These are phyloP conservation scores for Colletotrichum musae DNA, from an alignment of 2,329 filamentous ascomycete species.

Conservation along the genomic window DNA sequence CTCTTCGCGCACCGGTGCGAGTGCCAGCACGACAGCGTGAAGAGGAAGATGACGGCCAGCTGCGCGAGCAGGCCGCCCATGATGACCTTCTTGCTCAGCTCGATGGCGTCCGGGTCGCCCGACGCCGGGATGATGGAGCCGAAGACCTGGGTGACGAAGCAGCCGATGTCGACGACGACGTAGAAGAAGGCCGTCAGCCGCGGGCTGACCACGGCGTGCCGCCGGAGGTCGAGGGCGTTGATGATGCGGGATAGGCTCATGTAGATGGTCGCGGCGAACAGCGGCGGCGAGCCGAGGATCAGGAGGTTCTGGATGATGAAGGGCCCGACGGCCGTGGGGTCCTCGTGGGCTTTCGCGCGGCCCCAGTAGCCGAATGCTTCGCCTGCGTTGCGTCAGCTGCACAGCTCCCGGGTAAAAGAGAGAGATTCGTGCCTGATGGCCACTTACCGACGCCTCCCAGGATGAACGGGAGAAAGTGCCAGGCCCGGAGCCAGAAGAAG, in stretches of 20 bases:
- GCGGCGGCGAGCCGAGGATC: slow-evolving; percentile 54
- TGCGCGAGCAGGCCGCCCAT: slow-evolving; percentile 62
- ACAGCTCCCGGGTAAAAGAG: neutral
- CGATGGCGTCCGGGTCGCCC: slow-evolving; percentile 37
- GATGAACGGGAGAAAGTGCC: slow-evolving; percentile 25
- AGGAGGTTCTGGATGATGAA: slow-evolving; percentile 56
- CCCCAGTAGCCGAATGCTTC: slow-evolving; percentile 40
- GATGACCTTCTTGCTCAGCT: slow-evolving; percentile 43
- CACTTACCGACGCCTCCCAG: slow-evolving; percentile 23
- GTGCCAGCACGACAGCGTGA: slow-evolving; percentile 46
- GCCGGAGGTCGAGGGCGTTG: slow-evolving; percentile 50
- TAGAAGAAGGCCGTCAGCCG: slow-evolving; percentile 61
- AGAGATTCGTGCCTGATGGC: neutral
- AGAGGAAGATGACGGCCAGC: slow-evolving; percentile 64
- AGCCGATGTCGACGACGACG: slow-evolving; percentile 62
- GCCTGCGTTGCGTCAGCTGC: neutral
- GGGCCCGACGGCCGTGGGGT: slow-evolving; percentile 37
- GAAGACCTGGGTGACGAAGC: slow-evolving; percentile 58
- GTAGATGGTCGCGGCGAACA: slow-evolving; percentile 59
- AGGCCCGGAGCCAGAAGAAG: slow-evolving; percentile 27
- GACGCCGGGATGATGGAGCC: slow-evolving; percentile 49
- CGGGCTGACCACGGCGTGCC: slow-evolving; percentile 54
- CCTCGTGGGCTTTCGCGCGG: slow-evolving; percentile 17
- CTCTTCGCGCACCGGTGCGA: slow-evolving; percentile 13
- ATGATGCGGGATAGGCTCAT: slow-evolving; percentile 56